Conservation (phyloP, 768 basidiomycete species). For the Rhodotorula kratochvilovae region DNA sequence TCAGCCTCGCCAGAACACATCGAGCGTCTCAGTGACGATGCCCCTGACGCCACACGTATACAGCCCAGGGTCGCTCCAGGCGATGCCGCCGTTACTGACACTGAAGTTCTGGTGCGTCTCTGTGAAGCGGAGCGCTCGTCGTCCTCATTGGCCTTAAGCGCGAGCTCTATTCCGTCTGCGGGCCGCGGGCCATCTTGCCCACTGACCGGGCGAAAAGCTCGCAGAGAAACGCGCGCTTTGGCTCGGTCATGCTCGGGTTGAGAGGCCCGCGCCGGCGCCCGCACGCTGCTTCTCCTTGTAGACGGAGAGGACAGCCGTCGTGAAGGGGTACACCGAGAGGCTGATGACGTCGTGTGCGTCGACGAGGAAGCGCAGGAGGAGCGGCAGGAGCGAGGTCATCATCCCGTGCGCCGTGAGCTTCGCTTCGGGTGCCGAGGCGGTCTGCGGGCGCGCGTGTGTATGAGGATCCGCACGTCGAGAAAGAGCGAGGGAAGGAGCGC, state of each 20-base stretch:
- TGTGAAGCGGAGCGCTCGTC: conserved; percentile 86
- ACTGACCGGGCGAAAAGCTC: conserved; percentile 73
- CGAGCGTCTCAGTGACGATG: conserved; percentile 69
- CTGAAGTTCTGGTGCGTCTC: conserved; percentile 84
- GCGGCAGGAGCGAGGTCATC: conserved; percentile 56
- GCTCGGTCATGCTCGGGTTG: conserved; percentile 47
- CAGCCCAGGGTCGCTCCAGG: conserved; percentile 76
- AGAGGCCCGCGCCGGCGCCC: conserved; percentile 54
- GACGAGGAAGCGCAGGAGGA: conserved; percentile 80
- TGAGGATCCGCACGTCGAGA: no score
- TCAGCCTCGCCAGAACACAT: no score
- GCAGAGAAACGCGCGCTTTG: conserved; percentile 68
- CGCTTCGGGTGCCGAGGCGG: conserved; percentile 3
- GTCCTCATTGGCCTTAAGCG: conserved; percentile 64
- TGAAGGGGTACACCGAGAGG: conserved; percentile 73
- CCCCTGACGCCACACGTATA: conserved; percentile 71
- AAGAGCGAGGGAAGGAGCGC: conserved; percentile 40
- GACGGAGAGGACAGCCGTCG: conserved; percentile 66
- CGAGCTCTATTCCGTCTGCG: conserved; percentile 51
- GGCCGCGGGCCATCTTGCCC: conserved; percentile 83
- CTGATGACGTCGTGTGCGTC: conserved; percentile 87
- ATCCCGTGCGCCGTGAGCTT: conserved; percentile 6
- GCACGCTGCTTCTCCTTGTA: conserved; percentile 63
- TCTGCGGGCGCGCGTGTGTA: background rate
- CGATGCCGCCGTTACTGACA: conserved; percentile 77